Conservation (phyloP, 2,329 filamentous ascomycete species). For the Cadophora malorum region DNA sequence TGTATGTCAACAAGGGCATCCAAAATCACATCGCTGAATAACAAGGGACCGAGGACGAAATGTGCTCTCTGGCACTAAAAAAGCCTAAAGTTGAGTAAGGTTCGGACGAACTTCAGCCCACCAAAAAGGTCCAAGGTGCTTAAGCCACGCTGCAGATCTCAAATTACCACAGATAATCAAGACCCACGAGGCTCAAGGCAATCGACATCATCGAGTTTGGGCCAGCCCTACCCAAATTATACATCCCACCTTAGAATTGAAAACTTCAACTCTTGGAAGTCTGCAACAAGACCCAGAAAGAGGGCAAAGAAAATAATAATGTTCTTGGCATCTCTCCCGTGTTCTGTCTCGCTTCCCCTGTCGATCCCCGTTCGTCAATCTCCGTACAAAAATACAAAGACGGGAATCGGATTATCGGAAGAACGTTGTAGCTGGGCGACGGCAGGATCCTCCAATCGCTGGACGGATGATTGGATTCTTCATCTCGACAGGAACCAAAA, state of each 20-base stretch:
- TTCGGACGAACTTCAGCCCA: conserved; percentile 7
- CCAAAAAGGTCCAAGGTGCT: neutral
- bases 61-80: neutral
- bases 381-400: neutral
- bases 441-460: neutral
- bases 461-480: neutral
- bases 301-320: neutral
- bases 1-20: neutral
- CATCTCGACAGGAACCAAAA: neutral
- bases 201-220: neutral
- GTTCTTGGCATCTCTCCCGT: neutral
- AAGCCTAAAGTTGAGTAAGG: neutral
- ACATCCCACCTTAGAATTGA: neutral
- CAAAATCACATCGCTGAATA: neutral
- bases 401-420: neutral
- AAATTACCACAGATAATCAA: neutral
- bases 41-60: neutral
- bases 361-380: conserved; percentile 13
- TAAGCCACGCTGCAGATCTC: conserved; percentile 2
- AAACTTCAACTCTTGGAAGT: neutral
- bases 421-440: conserved; percentile 4
- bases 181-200: neutral
- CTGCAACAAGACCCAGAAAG: neutral
- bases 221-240: conserved; percentile 5
- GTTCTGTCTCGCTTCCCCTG: neutral